phyloP scores from a whole-genome alignment of 176 grass and related monocot genomes.

The Carex myosuroides region DNA sequence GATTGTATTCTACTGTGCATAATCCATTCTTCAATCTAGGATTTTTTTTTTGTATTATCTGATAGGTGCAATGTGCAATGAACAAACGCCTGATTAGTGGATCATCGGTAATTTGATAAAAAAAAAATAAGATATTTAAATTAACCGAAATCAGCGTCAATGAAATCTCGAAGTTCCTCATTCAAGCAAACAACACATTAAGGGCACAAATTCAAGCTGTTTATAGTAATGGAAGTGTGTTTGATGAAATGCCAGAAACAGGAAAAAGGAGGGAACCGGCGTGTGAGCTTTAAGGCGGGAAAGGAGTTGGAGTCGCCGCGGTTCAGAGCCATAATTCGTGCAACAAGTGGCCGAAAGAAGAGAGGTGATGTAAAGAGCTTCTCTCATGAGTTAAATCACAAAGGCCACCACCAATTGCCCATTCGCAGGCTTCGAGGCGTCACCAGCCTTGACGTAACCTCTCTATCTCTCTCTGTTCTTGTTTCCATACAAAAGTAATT shows the following conservation, averaged over 20 bases:
- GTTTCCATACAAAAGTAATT: not conserved
- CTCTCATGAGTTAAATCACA: conserved; percentile 74
- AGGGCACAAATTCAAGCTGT: not conserved
- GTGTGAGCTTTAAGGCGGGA: conserved; percentile 30
- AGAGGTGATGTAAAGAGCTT: conserved; percentile 75
- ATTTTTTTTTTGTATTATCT: not conserved
- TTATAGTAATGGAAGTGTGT: not conserved
- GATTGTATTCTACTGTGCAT: not conserved
- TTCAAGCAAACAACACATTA: conserved; percentile 2
- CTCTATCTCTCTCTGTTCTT: not conserved
- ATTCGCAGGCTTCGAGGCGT: conserved; percentile 44
- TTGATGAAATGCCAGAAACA: conserved; percentile 21
- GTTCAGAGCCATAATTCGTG: conserved; percentile 79
- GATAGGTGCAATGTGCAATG: not conserved
- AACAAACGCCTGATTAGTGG: not conserved
- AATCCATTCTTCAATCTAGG: not conserved
- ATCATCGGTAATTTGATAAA: not conserved
- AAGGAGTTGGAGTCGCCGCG: conserved; percentile 83
- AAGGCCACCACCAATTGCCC: conserved; percentile 30
- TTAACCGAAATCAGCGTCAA: not conserved
- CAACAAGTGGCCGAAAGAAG: conserved; percentile 79
- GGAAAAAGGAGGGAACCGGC: conserved; percentile 9
- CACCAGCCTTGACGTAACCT: conserved; percentile 28
- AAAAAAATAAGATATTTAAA: not conserved
- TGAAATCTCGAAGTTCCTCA: not conserved